A percentile compares a stretch with the other conserved stretches of the same genome.
These are phyloP conservation scores for Phaffia australis DNA, from an alignment of 768 basidiomycete genomes.

Conservation along the genomic window DNA sequence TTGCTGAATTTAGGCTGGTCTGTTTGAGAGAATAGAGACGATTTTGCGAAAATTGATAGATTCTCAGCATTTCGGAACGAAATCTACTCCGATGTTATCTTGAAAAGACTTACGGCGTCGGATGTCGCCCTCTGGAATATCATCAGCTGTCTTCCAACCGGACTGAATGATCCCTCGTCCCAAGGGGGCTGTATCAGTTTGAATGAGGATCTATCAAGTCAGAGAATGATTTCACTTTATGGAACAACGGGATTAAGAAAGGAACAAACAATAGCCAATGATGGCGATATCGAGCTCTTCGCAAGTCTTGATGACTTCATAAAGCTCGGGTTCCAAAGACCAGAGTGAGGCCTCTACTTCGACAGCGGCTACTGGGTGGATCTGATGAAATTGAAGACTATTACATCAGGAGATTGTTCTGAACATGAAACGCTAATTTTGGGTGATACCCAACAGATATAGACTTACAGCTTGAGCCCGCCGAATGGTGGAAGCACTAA, in stretches of 20 bases:
- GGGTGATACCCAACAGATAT: neutral
- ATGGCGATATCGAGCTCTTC: slow-evolving; percentile 51
- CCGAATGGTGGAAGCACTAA: slow-evolving; percentile 35
- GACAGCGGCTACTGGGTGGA: slow-evolving; percentile 50
- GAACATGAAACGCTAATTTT: neutral
- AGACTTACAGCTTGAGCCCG: slow-evolving; percentile 4
- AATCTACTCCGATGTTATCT: neutral
- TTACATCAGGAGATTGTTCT: neutral
- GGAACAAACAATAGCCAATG: slow-evolving; percentile 47
- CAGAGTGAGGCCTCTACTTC: slow-evolving; percentile 61
- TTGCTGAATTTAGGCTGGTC: slow-evolving; percentile 14
- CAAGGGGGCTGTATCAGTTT: slow-evolving; percentile 29
- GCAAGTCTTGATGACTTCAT: slow-evolving; percentile 47
- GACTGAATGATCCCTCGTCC: slow-evolving; percentile 39
- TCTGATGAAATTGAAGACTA: slow-evolving; percentile 32
- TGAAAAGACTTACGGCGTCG: slow-evolving; percentile 30
- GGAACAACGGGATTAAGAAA: slow-evolving; percentile 21
- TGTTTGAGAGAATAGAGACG: slow-evolving; percentile 11
- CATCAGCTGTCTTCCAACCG: slow-evolving; percentile 34
- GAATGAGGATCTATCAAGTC: neutral
- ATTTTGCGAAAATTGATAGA: no score
- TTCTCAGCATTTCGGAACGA: neutral
- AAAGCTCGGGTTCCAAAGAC: slow-evolving; percentile 49
- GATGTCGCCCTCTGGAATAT: slow-evolving; percentile 41
- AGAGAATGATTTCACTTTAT: neutral